Conservation (phyloP, 2,329 filamentous ascomycete species). For the Thermothelomyces thermophilus region DNA sequence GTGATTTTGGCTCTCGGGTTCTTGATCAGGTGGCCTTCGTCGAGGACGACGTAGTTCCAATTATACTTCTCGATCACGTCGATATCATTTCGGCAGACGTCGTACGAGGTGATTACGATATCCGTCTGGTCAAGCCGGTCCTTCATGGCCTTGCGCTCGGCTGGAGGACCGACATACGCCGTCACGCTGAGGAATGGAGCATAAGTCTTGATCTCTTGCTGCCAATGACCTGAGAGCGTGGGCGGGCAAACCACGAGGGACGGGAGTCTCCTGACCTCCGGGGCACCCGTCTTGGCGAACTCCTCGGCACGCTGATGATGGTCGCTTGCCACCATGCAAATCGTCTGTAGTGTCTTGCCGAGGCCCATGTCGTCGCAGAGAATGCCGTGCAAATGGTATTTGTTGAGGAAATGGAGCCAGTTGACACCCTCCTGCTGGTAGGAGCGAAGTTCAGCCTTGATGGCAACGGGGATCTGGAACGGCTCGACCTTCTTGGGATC, state of each 20-base stretch:
- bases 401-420: constrained; percentile 96
- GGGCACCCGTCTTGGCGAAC: constrained; percentile 71
- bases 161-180: constrained; percentile 84
- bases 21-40: constrained; percentile 98
- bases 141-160: constrained; percentile 67
- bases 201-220: constrained; percentile 93
- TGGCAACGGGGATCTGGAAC: constrained; percentile 89
- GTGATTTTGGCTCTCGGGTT: constrained; percentile 97
- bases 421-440: constrained; percentile 99
- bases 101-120: constrained; percentile 94
- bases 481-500: constrained; percentile 95
- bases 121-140: constrained; percentile 69
- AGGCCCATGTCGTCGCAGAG: constrained; percentile 99
- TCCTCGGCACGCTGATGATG: constrained; percentile 91
- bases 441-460: constrained; percentile 91
- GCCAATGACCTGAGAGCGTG: constrained; percentile 95
- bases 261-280: constrained; percentile 72
- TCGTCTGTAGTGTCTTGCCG: constrained; percentile 92
- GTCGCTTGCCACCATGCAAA: constrained; percentile 97
- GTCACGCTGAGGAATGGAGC: constrained; percentile 87
- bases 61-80: constrained; percentile 74
- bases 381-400: constrained; percentile 95
- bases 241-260: constrained; percentile 95
- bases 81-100: constrained; percentile 94
- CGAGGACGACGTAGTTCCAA: constrained; percentile 96